Evolutionary conservation across 495 filamentous ascomycete genomes (phyloP).

Genomic region (Beverwykella pulmonaria): DNA sequence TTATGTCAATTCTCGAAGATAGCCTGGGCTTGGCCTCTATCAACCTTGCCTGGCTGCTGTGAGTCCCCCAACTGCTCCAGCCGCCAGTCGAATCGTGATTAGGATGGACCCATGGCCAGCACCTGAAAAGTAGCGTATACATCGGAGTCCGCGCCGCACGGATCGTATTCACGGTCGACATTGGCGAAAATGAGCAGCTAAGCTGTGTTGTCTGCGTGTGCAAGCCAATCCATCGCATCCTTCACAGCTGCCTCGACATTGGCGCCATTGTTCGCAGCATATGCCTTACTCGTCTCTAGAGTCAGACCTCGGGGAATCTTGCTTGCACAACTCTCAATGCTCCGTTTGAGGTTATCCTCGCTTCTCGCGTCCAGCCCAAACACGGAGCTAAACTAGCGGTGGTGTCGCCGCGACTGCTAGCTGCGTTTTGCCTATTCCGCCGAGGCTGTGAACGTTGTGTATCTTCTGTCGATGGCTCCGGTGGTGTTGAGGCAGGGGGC

Average conservation of each 20-base stretch:
- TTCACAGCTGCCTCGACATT: slow-evolving; percentile 38
- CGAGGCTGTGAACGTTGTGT: slow-evolving; percentile 26
- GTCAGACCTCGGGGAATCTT: slow-evolving; percentile 22
- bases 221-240: slow-evolving; percentile 47
- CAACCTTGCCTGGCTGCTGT: slow-evolving; percentile 39
- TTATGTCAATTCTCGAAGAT: slow-evolving; percentile 31
- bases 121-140: slow-evolving; percentile 45
- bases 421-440: slow-evolving; percentile 35
- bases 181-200: slow-evolving; percentile 47
- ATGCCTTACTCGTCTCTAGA: slow-evolving; percentile 8
- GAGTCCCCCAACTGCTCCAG: slow-evolving; percentile 23
- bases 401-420: slow-evolving; percentile 29
- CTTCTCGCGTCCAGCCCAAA: slow-evolving; percentile 37
- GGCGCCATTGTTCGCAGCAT: background rate
- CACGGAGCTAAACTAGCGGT: slow-evolving; percentile 29
- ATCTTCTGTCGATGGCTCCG: slow-evolving; percentile 29
- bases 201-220: slow-evolving; percentile 35
- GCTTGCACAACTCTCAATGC: slow-evolving; percentile 24
- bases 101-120: slow-evolving; percentile 47
- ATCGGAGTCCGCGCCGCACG: slow-evolving; percentile 21
- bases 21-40: slow-evolving; percentile 22
- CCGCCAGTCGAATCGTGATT: slow-evolving; percentile 49
- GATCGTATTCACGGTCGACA: slow-evolving; percentile 35
- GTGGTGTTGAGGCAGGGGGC: slow-evolving; percentile 18
- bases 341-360: slow-evolving; percentile 31